Evolutionary conservation across 1,284 basidiomycete genomes (phyloP).

Genomic region (Irpex sp.): DNA sequence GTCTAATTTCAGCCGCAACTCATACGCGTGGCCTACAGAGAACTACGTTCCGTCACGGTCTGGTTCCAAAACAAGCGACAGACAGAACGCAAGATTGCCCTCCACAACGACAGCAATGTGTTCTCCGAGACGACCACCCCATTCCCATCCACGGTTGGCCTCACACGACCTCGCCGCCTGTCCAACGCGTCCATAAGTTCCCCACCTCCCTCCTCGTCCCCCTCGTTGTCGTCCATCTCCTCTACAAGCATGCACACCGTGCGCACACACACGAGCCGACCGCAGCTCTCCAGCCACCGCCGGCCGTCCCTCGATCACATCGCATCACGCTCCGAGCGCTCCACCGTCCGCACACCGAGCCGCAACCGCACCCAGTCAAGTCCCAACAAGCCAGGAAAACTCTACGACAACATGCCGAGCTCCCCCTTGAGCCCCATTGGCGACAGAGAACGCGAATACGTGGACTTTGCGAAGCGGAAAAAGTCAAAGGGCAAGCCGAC

Average conservation of each 20-base stretch:
- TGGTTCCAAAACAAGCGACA: constrained; percentile 85
- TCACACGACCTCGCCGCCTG: constrained; percentile 14
- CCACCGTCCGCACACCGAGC: constrained; percentile 13
- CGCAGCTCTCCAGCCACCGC: constrained; percentile 6
- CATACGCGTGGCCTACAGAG: constrained; percentile 37
- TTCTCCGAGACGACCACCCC: constrained; percentile 24
- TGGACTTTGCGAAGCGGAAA: constrained; percentile 45
- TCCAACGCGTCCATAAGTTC: constrained; percentile 14
- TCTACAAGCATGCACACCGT: constrained; percentile 4
- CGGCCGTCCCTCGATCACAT: constrained; percentile 55
- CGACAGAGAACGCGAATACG: constrained; percentile 32
- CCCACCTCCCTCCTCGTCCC: constrained; percentile 10
- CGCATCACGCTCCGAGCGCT: constrained; percentile 28
- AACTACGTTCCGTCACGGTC: constrained; percentile 73
- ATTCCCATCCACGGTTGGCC: constrained; percentile 26
- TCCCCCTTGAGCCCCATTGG: constrained; percentile 55
- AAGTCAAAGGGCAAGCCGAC: constrained; percentile 39
- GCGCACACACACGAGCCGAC: constrained; percentile 5
- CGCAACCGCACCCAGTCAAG: constrained; percentile 19
- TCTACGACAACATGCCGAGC: constrained; percentile 72
- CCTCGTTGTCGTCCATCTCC: constrained; percentile 23
- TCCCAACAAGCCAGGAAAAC: constrained; percentile 39
- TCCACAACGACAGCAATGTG: constrained; percentile 28
- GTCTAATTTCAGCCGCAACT: constrained; percentile 1
- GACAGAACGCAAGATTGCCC: constrained; percentile 62